Percentiles rank a stretch among this genome's conserved stretches.
phyloP scores from a whole-genome alignment of 1,139 yeast genomes.

The Yarrowia galli region DNA sequence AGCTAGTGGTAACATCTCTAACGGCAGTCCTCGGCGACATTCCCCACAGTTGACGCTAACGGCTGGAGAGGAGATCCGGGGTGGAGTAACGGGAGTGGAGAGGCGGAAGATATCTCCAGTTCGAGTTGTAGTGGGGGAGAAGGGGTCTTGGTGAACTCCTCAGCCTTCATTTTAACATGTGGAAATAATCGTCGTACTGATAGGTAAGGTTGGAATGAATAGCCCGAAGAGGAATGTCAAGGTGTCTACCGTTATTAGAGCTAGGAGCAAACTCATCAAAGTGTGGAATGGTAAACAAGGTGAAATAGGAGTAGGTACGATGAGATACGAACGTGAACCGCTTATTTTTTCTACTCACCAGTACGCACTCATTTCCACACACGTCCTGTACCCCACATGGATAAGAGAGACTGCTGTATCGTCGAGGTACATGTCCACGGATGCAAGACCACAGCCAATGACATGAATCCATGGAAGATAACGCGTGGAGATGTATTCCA shows the following conservation, averaged over 20 bases:
- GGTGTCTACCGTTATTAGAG: no score
- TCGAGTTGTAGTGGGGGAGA: neutral
- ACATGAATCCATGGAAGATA: neutral
- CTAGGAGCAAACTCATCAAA: no score
- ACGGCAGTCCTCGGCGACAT: conserved; percentile 31
- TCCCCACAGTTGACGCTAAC: neutral
- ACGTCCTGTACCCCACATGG: conserved; percentile 5
- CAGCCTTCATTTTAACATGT: no score
- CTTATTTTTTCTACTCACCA: neutral
- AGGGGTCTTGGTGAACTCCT: no score
- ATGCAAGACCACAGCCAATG: conserved; percentile 13
- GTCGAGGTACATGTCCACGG: no score
- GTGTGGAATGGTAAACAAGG: neutral
- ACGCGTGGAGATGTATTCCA: neutral
- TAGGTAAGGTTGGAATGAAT: neutral
- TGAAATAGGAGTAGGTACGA: neutral
- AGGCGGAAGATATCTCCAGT: conserved; percentile 9
- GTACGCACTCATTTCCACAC: no score
- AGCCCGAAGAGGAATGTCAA: neutral
- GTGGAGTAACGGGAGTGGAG: neutral
- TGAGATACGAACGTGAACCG: neutral
- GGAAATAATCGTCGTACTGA: no score
- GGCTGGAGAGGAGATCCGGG: neutral
- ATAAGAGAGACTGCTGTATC: neutral
- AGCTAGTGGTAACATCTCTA: conserved; percentile 12